Evolutionary conservation across 305 asterid genomes (phyloP).

Genomic region (Rubia tinctorum): DNA sequence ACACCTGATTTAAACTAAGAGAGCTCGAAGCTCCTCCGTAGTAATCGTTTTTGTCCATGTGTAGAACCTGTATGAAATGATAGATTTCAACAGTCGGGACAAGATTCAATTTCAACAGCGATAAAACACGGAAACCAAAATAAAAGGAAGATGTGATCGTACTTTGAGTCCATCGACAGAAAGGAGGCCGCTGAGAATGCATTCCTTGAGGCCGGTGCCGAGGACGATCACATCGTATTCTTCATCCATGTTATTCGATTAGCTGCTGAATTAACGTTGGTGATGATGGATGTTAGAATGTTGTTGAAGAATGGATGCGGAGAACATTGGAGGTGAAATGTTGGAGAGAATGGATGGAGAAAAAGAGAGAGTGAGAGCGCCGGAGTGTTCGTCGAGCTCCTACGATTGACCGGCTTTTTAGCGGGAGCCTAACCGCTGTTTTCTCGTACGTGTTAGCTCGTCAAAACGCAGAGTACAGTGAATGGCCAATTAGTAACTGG

Average conservation of each 20-base stretch:
- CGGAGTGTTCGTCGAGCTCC: conserved; percentile 13
- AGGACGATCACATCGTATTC: conserved; percentile 88
- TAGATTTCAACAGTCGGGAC: neutral
- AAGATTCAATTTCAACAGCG: neutral
- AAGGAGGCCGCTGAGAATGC: conserved; percentile 87
- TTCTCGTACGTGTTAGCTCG: neutral
- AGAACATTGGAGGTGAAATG: conserved; percentile 3
- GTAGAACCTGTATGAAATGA: conserved; percentile 53
- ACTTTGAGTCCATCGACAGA: conserved; percentile 86
- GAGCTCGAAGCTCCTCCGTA: conserved; percentile 92
- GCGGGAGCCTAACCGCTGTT: conserved; percentile 18
- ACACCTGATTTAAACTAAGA: conserved; percentile 70
- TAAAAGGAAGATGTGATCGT: neutral
- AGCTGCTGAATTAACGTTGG: neutral
- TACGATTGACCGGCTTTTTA: conserved; percentile 39
- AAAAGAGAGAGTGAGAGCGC: conserved; percentile 6
- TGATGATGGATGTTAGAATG: neutral
- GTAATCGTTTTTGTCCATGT: conserved; percentile 90
- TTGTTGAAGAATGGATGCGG: neutral
- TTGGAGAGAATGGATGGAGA: conserved; percentile 2
- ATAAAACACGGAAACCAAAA: neutral
- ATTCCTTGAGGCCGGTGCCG: conserved; percentile 89
- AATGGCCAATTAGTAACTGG: too few species aligned
- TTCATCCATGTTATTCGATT: conserved; percentile 60
- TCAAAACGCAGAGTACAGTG: too few species aligned